A percentile compares a stretch with the other conserved stretches of the same genome.
phyloP scores from a whole-genome alignment of 306 rosid genomes.

The Senna siamea region DNA sequence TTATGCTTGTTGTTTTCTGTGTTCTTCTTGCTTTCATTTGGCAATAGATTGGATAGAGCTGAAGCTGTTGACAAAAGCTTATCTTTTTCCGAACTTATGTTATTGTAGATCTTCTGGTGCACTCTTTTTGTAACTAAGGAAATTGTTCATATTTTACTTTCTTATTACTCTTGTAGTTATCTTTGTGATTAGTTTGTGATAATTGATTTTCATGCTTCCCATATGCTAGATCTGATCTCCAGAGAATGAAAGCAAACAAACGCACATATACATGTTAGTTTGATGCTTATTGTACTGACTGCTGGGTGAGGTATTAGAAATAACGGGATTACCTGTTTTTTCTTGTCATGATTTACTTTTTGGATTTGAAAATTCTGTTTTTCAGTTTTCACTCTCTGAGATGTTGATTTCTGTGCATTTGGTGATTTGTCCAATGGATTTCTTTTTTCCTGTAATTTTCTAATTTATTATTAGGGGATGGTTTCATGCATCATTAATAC shows the following conservation, averaged over 20 bases:
- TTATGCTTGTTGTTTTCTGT: constrained; percentile 57
- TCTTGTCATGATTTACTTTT: constrained; percentile 1
- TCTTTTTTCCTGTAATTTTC: not conserved
- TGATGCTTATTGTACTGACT: constrained; percentile 26
- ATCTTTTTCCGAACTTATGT: constrained; percentile 14
- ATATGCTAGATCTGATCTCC: constrained; percentile 21
- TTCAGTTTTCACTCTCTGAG: constrained; percentile 2
- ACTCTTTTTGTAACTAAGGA: constrained; percentile 8
- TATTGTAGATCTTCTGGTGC: constrained; percentile 43
- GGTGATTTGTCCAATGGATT: constrained; percentile 14
- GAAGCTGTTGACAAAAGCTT: constrained; percentile 13
- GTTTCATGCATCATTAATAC: not conserved
- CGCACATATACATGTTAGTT: not conserved
- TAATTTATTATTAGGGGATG: not conserved
- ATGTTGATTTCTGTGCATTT: constrained; percentile 6
- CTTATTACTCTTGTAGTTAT: constrained; percentile 17
- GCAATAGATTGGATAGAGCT: constrained; percentile 53
- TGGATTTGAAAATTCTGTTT: not conserved
- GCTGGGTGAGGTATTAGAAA: constrained; percentile 4
- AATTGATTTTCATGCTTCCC: constrained; percentile 31
- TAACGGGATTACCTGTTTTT: not conserved
- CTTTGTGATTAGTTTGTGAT: constrained; percentile 25
- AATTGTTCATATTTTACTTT: constrained; percentile 48
- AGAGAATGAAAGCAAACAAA: constrained; percentile 26
- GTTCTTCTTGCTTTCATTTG: constrained; percentile 69